phyloP scores from a whole-genome alignment of 805 yeast genomes.

The Priceomyces melissophilus region DNA sequence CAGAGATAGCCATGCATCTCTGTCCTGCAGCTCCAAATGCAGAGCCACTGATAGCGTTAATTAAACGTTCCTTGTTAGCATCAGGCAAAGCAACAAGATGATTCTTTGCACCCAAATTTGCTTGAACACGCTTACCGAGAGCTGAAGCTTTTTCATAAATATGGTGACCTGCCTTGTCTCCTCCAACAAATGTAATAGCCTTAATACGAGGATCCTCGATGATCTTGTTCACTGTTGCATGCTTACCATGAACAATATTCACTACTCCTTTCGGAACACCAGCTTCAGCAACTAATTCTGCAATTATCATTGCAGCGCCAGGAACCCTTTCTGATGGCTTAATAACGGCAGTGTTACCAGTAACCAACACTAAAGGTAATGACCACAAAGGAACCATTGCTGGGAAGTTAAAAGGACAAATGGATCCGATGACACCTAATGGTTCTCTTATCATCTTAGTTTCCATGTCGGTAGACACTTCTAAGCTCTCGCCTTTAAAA shows the following conservation, averaged over 20 bases:
- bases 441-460: constrained; percentile 74
- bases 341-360: constrained; percentile 69
- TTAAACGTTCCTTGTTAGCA: constrained; percentile 60
- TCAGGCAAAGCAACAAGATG: constrained; percentile 73
- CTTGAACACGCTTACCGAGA: constrained; percentile 72
- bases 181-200: constrained; percentile 78
- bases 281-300: constrained; percentile 67
- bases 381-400: constrained; percentile 80
- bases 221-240: constrained; percentile 66
- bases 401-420: constrained; percentile 80
- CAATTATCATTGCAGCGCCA: constrained; percentile 73
- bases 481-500: constrained; percentile 59
- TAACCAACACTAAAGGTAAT: constrained; percentile 57
- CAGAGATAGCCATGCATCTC: constrained; percentile 78
- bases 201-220: constrained; percentile 70
- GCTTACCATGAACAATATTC: constrained; percentile 71
- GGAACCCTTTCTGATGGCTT: constrained; percentile 72
- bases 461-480: constrained; percentile 72
- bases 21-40: constrained; percentile 86
- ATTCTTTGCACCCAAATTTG: constrained; percentile 77
- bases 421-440: constrained; percentile 72
- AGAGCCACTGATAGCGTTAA: constrained; percentile 68
- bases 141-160: constrained; percentile 64
- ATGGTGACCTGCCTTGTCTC: constrained; percentile 74
- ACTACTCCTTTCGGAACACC: constrained; percentile 75